Conservation (phyloP, 495 filamentous ascomycete species). For the Penicillium soppii region DNA sequence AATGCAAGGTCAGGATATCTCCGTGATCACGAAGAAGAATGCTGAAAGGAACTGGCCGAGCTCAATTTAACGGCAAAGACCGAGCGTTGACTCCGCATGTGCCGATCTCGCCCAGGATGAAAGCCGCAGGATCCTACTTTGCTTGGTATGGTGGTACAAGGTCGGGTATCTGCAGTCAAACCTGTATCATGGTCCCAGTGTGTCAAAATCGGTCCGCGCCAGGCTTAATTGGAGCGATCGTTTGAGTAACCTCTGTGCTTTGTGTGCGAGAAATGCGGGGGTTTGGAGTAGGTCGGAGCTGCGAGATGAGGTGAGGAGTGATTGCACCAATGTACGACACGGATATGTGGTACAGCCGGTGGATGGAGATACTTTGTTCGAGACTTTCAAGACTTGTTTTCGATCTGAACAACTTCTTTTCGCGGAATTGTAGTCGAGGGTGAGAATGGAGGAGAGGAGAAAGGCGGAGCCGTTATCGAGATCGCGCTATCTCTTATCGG, state of each 20-base stretch:
- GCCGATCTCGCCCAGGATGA: slow-evolving; percentile 2
- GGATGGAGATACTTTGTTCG: not conserved
- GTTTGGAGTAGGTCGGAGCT: slow-evolving; percentile 10
- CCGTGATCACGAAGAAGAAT: not conserved
- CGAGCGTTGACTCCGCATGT: slow-evolving; percentile 8
- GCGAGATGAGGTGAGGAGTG: not conserved
- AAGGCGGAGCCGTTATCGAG: slow-evolving; percentile 8
- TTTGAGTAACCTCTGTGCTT: not conserved
- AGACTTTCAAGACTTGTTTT: not conserved
- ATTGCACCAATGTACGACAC: not conserved
- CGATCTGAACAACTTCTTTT: not conserved
- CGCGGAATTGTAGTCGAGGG: not conserved
- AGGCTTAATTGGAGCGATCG: not conserved
- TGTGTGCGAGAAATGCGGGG: slow-evolving; percentile 7
- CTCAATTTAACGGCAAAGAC: slow-evolving; percentile 6
- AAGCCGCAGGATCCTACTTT: not conserved
- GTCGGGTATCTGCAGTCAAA: slow-evolving; percentile 5
- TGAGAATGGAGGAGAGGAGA: slow-evolving; percentile 1
- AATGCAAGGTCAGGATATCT: not conserved
- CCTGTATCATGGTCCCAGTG: slow-evolving; percentile 2
- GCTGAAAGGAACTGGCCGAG: slow-evolving; percentile 5
- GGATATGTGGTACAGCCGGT: not conserved
- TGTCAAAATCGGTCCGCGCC: not conserved
- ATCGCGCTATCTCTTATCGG: slow-evolving; percentile 3
- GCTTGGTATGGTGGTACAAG: slow-evolving; percentile 1